These are phyloP conservation scores for Cladosporium sp. DNA, from an alignment of 2,329 filamentous ascomycete species.

Conservation along the genomic window DNA sequence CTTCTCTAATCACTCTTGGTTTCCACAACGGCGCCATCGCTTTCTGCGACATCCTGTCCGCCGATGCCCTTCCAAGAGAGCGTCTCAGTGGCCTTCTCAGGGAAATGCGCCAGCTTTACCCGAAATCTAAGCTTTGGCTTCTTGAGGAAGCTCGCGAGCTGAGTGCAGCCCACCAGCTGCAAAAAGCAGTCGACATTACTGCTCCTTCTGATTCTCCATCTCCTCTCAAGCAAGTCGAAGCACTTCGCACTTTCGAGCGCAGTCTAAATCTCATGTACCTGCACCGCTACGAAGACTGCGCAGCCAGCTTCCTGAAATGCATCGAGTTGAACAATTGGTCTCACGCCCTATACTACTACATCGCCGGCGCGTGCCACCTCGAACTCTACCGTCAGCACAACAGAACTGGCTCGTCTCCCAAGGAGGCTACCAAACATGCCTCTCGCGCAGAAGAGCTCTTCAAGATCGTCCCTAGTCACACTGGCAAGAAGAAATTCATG, in stretches of 20 bases:
- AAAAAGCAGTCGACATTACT: constrained; percentile 61
- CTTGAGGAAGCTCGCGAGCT: constrained; percentile 81
- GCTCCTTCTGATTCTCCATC: constrained; percentile 37
- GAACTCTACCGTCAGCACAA: constrained; percentile 70
- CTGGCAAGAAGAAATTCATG: constrained; percentile 87
- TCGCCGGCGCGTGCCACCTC: constrained; percentile 72
- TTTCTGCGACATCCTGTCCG: constrained; percentile 80
- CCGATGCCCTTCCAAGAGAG: constrained; percentile 62
- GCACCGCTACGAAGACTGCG: constrained; percentile 71
- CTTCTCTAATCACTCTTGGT: constrained; percentile 72
- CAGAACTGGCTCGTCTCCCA: constrained; percentile 36
- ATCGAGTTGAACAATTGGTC: constrained; percentile 86
- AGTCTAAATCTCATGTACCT: constrained; percentile 73
- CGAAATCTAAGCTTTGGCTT: constrained; percentile 78
- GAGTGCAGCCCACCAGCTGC: constrained; percentile 62
- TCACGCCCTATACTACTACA: constrained; percentile 83
- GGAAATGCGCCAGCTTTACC: constrained; percentile 73
- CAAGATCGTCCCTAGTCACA: constrained; percentile 65
- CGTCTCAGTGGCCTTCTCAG: constrained; percentile 64
- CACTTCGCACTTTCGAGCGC: constrained; percentile 79
- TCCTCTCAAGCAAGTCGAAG: constrained; percentile 83
- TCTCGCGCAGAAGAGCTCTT: constrained; percentile 63
- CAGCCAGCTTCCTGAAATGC: constrained; percentile 66
- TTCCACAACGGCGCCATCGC: constrained; percentile 88
- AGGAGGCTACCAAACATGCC: constrained; percentile 44